These are phyloP conservation scores for Fusarium verticillioides DNA, from an alignment of 2,329 filamentous ascomycete species.

Conservation along the genomic window DNA sequence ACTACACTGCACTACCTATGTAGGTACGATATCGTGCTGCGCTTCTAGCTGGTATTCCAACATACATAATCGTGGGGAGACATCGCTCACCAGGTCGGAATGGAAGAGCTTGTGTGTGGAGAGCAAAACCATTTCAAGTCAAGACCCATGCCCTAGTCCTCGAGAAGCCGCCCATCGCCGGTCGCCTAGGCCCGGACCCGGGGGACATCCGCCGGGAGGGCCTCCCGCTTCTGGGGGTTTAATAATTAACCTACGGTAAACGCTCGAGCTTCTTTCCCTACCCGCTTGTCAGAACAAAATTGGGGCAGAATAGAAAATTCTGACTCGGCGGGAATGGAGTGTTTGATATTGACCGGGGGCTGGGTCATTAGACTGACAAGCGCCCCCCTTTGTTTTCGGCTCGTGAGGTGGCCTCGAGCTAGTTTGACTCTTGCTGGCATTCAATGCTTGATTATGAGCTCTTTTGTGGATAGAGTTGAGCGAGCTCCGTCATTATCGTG, in stretches of 20 bases:
- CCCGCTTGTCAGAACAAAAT: constrained; percentile 37
- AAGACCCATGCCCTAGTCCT: constrained; percentile 32
- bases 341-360: constrained; percentile 24
- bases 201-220: constrained; percentile 37
- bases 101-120: constrained; percentile 23
- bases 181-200: constrained; percentile 32
- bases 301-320: constrained; percentile 32
- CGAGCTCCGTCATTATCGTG: constrained; percentile 33
- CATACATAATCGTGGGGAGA: constrained; percentile 7
- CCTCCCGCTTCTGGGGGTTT: constrained; percentile 34
- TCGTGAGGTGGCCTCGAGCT: constrained; percentile 30
- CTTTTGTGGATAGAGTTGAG: constrained; percentile 31
- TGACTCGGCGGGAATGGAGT: constrained; percentile 35
- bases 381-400: constrained; percentile 25
- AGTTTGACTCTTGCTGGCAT: constrained; percentile 25
- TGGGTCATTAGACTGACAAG: constrained; percentile 17
- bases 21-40: constrained; percentile 3
- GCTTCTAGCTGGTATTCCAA: constrained; percentile 3
- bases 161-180: constrained; percentile 29
- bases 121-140: constrained; percentile 23
- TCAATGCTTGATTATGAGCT: constrained; percentile 21
- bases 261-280: constrained; percentile 33
- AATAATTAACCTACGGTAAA: constrained; percentile 11
- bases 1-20: not conserved
- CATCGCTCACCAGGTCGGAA: constrained; percentile 9